Evolutionary conservation across 352 stramenopile species (phyloP).

Genomic region (Globisporangium middletonii): DNA sequence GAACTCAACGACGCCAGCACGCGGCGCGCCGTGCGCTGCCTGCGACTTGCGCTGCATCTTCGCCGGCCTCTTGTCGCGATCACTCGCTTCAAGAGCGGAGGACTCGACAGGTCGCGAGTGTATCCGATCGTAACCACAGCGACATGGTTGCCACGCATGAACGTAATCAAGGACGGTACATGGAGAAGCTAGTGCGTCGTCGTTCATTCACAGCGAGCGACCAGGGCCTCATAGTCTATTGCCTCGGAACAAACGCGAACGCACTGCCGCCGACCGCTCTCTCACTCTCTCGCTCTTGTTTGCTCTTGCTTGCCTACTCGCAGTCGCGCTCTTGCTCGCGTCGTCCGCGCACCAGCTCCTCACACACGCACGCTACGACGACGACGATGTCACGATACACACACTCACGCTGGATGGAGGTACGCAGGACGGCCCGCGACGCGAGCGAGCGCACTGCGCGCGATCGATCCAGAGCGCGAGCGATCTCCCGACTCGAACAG

Average conservation of each 20-base stretch:
- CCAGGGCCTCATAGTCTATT: slow-evolving; percentile 1
- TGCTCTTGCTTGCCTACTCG: too few species aligned
- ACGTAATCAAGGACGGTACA: background rate
- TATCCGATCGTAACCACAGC: too few species aligned
- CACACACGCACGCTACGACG: too few species aligned
- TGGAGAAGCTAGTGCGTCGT: background rate
- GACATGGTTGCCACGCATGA: background rate
- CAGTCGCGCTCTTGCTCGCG: too few species aligned
- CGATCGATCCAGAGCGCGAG: background rate
- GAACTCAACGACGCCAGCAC: slow-evolving; percentile 40
- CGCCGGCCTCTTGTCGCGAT: background rate
- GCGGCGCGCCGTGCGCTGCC: background rate
- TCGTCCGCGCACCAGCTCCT: too few species aligned
- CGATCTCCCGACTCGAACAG: background rate
- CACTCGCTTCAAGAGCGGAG: background rate
- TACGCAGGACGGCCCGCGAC: too few species aligned
- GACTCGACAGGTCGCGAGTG: too few species aligned
- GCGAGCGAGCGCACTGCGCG: too few species aligned
- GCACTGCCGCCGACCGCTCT: too few species aligned
- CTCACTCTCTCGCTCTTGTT: too few species aligned
- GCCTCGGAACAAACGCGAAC: background rate
- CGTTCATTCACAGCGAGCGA: background rate
- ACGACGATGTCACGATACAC: too few species aligned
- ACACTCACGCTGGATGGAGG: too few species aligned
- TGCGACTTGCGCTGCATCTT: background rate